Conservation (phyloP, 2,329 filamentous ascomycete genomes). For the Trichoderma afroharzianum region DNA sequence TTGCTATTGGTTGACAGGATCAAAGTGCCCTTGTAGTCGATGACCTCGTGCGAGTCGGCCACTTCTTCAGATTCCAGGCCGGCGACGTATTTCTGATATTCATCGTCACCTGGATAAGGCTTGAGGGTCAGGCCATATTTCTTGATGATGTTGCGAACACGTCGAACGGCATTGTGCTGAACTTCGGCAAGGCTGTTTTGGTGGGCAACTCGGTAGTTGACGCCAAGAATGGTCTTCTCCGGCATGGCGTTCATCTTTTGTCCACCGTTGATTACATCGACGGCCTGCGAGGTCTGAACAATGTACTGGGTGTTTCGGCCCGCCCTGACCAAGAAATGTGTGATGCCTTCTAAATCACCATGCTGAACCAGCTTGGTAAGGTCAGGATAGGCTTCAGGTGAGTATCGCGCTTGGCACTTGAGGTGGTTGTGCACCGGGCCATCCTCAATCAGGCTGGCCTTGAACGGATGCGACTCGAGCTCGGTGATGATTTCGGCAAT, state of each 20-base stretch:
- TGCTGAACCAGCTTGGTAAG: conserved; percentile 32
- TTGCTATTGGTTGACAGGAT: conserved; percentile 28
- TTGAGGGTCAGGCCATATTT: conserved; percentile 56
- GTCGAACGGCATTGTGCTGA: conserved; percentile 45
- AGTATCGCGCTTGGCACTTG: conserved; percentile 55
- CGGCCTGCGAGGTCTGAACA: conserved; percentile 59
- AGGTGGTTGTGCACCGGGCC: conserved; percentile 56
- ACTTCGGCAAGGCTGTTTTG: conserved; percentile 51
- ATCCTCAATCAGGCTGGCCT: conserved; percentile 41
- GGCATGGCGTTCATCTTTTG: conserved; percentile 67
- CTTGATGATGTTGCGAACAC: conserved; percentile 47
- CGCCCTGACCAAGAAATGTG: conserved; percentile 25
- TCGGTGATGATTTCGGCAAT: conserved; percentile 61
- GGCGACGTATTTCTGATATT: conserved; percentile 24
- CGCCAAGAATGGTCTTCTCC: conserved; percentile 51
- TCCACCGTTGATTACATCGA: conserved; percentile 59
- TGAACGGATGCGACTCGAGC: conserved; percentile 59
- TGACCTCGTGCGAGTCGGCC: background rate
- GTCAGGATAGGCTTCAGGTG: conserved; percentile 44
- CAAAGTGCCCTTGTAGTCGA: conserved; percentile 40
- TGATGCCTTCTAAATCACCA: conserved; percentile 31
- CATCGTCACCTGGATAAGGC: conserved; percentile 47
- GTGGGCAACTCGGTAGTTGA: conserved; percentile 60
- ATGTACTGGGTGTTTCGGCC: conserved; percentile 40
- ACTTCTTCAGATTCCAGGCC: background rate